Evolutionary conservation across 2,329 filamentous ascomycete genomes (phyloP).

Genomic region (Madurella fahalii): DNA sequence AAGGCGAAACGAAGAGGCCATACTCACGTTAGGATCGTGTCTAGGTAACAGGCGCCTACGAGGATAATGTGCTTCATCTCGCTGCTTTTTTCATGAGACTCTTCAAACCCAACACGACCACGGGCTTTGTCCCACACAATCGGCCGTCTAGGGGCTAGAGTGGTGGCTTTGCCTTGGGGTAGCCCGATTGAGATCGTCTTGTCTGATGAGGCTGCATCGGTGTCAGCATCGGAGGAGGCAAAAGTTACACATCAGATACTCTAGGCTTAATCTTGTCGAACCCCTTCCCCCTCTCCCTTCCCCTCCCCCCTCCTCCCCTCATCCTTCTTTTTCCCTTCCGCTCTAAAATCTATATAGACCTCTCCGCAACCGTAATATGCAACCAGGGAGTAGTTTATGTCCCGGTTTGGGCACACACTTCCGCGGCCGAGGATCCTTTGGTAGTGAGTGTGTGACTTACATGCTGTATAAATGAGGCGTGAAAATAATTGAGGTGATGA

Average conservation of each 20-base stretch:
- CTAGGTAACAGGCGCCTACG: slow-evolving; percentile 65
- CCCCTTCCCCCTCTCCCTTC: no score
- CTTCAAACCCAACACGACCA: not conserved
- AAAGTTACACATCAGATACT: not conserved
- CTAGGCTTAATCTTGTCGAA: not conserved
- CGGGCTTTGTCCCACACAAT: not conserved
- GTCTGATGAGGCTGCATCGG: not conserved
- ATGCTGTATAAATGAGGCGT: no score
- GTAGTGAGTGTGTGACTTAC: no score
- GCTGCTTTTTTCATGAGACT: slow-evolving; percentile 13
- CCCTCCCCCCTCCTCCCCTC: no score
- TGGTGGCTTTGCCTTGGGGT: not conserved
- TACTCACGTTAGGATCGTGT: slow-evolving; percentile 63
- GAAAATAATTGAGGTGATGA: not conserved
- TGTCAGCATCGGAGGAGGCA: not conserved
- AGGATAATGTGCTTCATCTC: slow-evolving; percentile 56
- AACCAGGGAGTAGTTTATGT: no score
- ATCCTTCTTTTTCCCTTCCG: no score
- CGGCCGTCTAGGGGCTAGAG: no score
- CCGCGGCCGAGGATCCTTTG: no score
- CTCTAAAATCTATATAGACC: no score
- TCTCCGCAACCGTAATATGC: no score
- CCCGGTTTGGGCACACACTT: no score
- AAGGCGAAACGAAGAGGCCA: slow-evolving; percentile 8
- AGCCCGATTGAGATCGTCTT: not conserved